These are phyloP conservation scores for Combretum micranthum DNA, from an alignment of 345 rosid species.

Conservation along the genomic window DNA sequence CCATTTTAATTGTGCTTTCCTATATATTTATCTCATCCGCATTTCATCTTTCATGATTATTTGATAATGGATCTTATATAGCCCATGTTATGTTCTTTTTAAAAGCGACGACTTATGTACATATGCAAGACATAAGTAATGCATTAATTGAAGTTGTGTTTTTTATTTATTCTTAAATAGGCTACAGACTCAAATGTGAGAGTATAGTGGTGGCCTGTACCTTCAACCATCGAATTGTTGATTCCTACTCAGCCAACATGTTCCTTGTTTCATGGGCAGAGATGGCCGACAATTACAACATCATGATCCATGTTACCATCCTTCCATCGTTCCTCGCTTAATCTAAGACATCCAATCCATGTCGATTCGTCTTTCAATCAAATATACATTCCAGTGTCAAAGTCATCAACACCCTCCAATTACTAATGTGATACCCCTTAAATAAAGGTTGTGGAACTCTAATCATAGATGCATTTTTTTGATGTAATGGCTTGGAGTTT, in stretches of 20 bases:
- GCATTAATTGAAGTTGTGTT: background rate
- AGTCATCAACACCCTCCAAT: constrained; percentile 45
- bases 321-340: constrained; percentile 43
- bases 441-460: too few relatives aligned
- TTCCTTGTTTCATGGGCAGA: constrained; percentile 68
- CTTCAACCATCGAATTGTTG: constrained; percentile 71
- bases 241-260: constrained; percentile 68
- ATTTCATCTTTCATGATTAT: too few relatives aligned
- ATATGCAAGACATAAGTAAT: background rate
- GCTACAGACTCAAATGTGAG: constrained; percentile 62
- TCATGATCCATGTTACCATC: constrained; percentile 36
- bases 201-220: constrained; percentile 56
- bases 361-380: constrained; percentile 33
- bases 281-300: constrained; percentile 22
- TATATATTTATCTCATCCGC: too few relatives aligned
- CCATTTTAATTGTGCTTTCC: too few relatives aligned
- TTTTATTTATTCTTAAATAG: constrained; percentile 25
- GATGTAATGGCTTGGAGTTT: too few relatives aligned
- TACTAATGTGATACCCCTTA: too few relatives aligned
- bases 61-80: too few relatives aligned
- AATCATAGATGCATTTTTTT: too few relatives aligned
- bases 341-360: constrained; percentile 36
- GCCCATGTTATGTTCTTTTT: too few relatives aligned
- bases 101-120: background rate
- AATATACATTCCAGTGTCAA: constrained; percentile 42